Evolutionary conservation across 208 protist species (phyloP).

Genomic region (Kentomonas sorsogonicus): DNA sequence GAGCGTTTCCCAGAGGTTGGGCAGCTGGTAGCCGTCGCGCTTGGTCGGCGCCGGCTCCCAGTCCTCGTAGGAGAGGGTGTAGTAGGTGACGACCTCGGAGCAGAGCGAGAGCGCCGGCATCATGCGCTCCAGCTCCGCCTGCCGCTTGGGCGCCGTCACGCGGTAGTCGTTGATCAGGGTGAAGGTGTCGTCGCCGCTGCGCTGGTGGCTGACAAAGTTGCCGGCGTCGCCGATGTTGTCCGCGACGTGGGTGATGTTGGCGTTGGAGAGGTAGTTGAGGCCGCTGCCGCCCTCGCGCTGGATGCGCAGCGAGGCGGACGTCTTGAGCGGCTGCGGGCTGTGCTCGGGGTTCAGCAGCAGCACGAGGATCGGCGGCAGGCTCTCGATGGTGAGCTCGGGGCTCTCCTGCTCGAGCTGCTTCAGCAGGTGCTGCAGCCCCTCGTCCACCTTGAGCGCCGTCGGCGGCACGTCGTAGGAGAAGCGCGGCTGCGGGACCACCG

Average conservation of each 20-base stretch:
- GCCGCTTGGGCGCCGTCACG: conserved; percentile 68
- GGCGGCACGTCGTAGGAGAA: conserved; percentile 88
- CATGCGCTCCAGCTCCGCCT: conserved; percentile 59
- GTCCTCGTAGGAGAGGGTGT: conserved; percentile 74
- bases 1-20: conserved; percentile 74
- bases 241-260: conserved; percentile 84
- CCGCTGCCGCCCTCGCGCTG: conserved; percentile 73
- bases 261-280: conserved; percentile 85
- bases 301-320: conserved; percentile 77
- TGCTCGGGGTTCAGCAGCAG: conserved; percentile 87
- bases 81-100: conserved; percentile 79
- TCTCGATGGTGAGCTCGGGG: conserved; percentile 74
- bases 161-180: conserved; percentile 85
- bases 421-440: conserved; percentile 86
- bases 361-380: conserved; percentile 85
- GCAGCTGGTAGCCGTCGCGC: conserved; percentile 60
- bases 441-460: conserved; percentile 86
- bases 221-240: conserved; percentile 82
- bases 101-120: conserved; percentile 74
- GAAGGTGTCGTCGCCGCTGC: conserved; percentile 78
- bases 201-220: conserved; percentile 86
- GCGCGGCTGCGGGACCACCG: conserved; percentile 54
- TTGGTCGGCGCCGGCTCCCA: conserved; percentile 49
- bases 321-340: conserved; percentile 79
- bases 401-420: conserved; percentile 82